These are phyloP conservation scores for Trichoderma virens DNA, from an alignment of 495 filamentous ascomycete species.

Conservation along the genomic window DNA sequence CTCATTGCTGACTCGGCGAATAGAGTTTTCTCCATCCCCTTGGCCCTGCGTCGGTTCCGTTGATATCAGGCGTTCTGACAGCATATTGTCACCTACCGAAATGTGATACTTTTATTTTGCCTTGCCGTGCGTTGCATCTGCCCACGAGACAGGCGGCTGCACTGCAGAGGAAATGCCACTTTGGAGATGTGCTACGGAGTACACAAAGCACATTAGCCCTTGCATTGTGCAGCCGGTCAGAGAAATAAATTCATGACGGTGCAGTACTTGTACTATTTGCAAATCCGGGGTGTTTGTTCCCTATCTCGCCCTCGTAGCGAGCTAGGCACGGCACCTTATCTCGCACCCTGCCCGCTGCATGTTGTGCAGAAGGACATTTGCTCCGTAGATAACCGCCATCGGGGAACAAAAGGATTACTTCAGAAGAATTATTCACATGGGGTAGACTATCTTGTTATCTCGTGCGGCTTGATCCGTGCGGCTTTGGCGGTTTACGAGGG, in stretches of 20 bases:
- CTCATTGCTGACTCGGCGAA: neutral
- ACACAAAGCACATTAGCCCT: neutral
- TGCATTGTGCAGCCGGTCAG: conserved; percentile 5
- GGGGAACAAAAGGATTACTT: neutral
- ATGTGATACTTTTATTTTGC: neutral
- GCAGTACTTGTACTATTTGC: neutral
- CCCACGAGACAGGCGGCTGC: neutral
- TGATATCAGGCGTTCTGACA: neutral
- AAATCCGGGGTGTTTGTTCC: conserved; percentile 6
- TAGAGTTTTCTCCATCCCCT: neutral
- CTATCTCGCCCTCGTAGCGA: neutral
- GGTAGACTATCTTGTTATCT: neutral
- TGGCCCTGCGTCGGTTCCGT: neutral
- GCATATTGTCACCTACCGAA: neutral
- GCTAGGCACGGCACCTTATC: conserved; percentile 5
- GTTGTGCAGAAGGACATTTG: neutral
- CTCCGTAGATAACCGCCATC: neutral
- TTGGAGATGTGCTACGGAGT: neutral
- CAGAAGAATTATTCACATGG: neutral
- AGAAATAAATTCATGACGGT: neutral
- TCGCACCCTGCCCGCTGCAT: neutral
- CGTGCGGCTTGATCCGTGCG: neutral
- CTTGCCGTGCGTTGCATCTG: neutral
- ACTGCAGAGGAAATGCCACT: neutral
- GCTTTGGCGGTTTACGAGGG: neutral